These are phyloP conservation scores for Irpex sp. DNA, from an alignment of 1,284 basidiomycete genomes.

Conservation along the genomic window DNA sequence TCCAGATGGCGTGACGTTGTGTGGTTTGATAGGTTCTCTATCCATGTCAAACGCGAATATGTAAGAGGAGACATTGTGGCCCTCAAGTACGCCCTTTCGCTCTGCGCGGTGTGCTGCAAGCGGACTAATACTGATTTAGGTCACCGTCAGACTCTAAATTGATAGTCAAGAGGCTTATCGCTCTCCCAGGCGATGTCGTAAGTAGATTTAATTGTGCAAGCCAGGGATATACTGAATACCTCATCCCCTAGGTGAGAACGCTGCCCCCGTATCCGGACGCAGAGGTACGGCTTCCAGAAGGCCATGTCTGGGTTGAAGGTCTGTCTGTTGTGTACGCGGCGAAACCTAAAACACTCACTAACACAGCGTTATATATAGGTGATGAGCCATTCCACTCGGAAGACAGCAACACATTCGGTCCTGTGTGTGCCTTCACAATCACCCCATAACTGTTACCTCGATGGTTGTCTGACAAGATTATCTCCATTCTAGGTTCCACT, in stretches of 20 bases:
- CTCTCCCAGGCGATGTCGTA: constrained; percentile 55
- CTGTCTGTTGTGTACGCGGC: constrained; percentile 10
- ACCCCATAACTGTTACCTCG: not conserved
- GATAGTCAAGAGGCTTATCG: constrained; percentile 67
- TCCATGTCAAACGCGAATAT: constrained; percentile 33
- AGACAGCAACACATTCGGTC: constrained; percentile 73
- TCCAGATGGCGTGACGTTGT: constrained; percentile 59
- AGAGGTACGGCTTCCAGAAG: constrained; percentile 52
- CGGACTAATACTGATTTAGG: constrained; percentile 30
- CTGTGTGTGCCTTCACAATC: constrained; percentile 38
- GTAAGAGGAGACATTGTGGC: constrained; percentile 64
- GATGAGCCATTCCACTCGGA: constrained; percentile 64
- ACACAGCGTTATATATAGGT: constrained; percentile 30
- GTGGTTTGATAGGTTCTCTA: constrained; percentile 54
- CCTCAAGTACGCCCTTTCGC: constrained; percentile 39
- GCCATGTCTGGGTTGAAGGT: constrained; percentile 77
- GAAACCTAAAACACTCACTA: not conserved
- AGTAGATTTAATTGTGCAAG: constrained; percentile 7
- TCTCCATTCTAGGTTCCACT: constrained; percentile 47
- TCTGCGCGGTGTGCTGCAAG: constrained; percentile 1
- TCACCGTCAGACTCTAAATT: constrained; percentile 56
- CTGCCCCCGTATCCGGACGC: constrained; percentile 66
- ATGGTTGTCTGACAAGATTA: not conserved
- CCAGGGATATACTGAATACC: not conserved
- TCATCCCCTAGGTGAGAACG: constrained; percentile 44